Percentiles rank a stretch among this genome's conserved stretches.
Evolutionary conservation across 805 yeast species (phyloP).

Genomic region (Metschnikowia baotianmanensis): DNA sequence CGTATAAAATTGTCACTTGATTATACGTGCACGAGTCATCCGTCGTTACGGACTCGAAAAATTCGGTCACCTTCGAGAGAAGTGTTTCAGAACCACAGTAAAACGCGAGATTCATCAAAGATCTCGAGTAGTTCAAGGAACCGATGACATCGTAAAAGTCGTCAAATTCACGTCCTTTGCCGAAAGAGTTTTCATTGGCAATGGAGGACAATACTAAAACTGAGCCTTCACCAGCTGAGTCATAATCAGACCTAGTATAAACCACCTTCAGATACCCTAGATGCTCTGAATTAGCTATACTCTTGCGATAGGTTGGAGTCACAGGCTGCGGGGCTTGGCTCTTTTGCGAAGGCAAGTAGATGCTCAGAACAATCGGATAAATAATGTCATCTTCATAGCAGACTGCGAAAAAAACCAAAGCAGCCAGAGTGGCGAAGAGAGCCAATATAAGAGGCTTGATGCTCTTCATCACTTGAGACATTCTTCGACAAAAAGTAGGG

Average conservation of each 20-base stretch:
- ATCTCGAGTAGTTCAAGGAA: slow-evolving; percentile 24
- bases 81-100: slow-evolving; percentile 31
- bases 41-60: slow-evolving; percentile 15
- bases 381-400: too few relatives aligned
- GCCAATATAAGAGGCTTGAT: too few relatives aligned
- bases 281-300: neutral
- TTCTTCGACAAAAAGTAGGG: too few relatives aligned
- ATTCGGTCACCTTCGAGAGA: slow-evolving; percentile 20
- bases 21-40: slow-evolving; percentile 5
- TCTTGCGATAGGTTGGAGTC: neutral
- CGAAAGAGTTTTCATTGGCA: slow-evolving; percentile 35
- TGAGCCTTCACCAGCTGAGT: slow-evolving; percentile 1
- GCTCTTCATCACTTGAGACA: too few relatives aligned
- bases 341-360: slow-evolving; percentile 8
- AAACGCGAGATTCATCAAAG: slow-evolving; percentile 25
- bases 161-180: slow-evolving; percentile 28
- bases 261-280: slow-evolving; percentile 5
- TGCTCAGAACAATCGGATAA: too few relatives aligned
- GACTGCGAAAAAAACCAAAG: too few relatives aligned
- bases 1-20: slow-evolving; percentile 15
- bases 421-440: too few relatives aligned
- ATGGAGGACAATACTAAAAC: slow-evolving; percentile 25
- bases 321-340: neutral
- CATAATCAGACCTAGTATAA: neutral
- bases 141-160: slow-evolving; percentile 33